phyloP scores from a whole-genome alignment of 116 monocot genomes.

The Dioscorea cayenensis region DNA sequence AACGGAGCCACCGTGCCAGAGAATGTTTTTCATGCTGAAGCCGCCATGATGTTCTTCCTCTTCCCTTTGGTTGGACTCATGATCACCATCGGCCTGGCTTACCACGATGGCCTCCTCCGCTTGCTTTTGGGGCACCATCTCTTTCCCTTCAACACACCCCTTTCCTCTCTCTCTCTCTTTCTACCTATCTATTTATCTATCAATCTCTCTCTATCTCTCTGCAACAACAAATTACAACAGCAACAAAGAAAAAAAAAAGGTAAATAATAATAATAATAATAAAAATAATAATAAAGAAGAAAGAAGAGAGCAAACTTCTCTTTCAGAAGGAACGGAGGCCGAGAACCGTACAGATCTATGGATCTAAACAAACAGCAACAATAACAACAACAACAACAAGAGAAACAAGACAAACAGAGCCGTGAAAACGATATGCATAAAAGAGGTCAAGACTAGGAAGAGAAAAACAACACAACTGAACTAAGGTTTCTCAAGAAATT shows the following conservation, averaged over 20 bases:
- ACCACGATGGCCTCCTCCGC: conserved; percentile 60
- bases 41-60: conserved; percentile 3
- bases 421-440: background rate
- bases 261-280: background rate
- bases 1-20: conserved; percentile 96
- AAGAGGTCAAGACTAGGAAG: background rate
- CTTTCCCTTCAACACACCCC: no score
- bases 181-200: no score
- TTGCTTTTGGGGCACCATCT: conserved; percentile 45
- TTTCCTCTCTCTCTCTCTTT: no score
- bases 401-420: conserved; percentile 3
- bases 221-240: background rate
- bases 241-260: no score
- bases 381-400: background rate
- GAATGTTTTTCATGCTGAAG: conserved; percentile 52
- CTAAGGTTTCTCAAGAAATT: no score
- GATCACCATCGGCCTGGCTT: conserved; percentile 25
- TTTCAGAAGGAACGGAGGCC: background rate
- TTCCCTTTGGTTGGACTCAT: conserved; percentile 17
- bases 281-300: no score
- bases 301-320: background rate
- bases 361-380: background rate
- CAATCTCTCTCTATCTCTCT: background rate
- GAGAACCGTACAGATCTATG: conserved; percentile 11
- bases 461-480: no score